Base-by-base conservation (phyloP, 1,284 basidiomycete species). In the Ceratobasidium papillatum region DNA sequence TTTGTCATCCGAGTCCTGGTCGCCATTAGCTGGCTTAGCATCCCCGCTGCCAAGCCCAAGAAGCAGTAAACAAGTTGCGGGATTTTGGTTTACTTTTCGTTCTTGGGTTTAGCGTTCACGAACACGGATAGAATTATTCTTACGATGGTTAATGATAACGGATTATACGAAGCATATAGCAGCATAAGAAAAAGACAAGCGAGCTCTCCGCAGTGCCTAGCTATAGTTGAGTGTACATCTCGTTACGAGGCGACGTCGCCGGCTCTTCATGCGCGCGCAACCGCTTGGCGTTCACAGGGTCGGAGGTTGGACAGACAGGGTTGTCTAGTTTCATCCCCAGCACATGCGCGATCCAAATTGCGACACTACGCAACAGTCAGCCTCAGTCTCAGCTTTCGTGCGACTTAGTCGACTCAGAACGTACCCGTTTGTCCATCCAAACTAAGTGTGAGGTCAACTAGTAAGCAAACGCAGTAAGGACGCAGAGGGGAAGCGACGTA, bases 1-100 rank as follows among this genome's bases (percentile, higher is more conserved):
- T 86, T 89, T 0, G 93, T 88, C 11, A 80, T 94, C 59, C 85
- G 93, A 5, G 78, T 91, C 45, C 68, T 93, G 61, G 86, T 94
- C 78, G 82, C 89, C 1, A 65, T 91, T 0, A 87, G 86, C 79
- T 95, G 93, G 93, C 80, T 90, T 3, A 86, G 91, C 77, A 85
- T 92, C 0, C 90, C 89, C 0, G 84, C 82, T 45, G 89, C 89
- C 80, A 78, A 81, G 34, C 61, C 49, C 22, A 66, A 65, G 63
- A 45, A 66, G 25, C 45, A 56, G 36, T 61, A 43, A 32, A 43
- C 49, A 61, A 17, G 5, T 34, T 8, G 22, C 59, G 5, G 8
- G 34, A 61, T 36, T n/a, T 32, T 36, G 56, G 8, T 41, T 43
- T 43, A 4, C 36, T 41, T 61, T 49, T 32, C 30, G 41, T 64